phyloP scores from a whole-genome alignment of 1,284 basidiomycete genomes.

The Malassezia brasiliensis region DNA sequence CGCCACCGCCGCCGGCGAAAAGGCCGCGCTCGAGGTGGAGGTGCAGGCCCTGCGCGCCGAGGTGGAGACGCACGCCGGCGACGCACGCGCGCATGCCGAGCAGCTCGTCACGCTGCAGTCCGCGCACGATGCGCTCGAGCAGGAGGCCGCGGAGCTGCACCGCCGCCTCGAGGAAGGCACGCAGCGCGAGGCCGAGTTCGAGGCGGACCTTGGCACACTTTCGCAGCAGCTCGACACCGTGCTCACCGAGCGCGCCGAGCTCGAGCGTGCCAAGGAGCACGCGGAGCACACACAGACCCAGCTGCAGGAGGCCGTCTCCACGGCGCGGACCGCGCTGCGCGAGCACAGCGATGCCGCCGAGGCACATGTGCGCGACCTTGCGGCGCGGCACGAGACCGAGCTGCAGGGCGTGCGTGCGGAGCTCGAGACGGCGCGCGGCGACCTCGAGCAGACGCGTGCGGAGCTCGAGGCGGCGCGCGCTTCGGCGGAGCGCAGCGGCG shows the following conservation, averaged over 20 bases:
- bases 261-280: slow-evolving; percentile 48
- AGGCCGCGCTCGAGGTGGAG: slow-evolving; percentile 66
- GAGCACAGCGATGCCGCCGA: slow-evolving; percentile 12
- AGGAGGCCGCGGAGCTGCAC: slow-evolving; percentile 58
- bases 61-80: slow-evolving; percentile 57
- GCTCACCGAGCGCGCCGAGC: neutral
- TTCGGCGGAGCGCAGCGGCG: neutral
- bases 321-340: neutral
- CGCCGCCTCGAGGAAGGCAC: slow-evolving; percentile 15
- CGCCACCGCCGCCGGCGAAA: slow-evolving; percentile 61
- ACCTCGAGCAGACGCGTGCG: neutral
- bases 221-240: slow-evolving; percentile 42
- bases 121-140: slow-evolving; percentile 65
- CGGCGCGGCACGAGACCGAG: slow-evolving; percentile 13
- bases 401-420: slow-evolving; percentile 1
- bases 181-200: slow-evolving; percentile 10
- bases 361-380: slow-evolving; percentile 11
- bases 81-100: slow-evolving; percentile 66
- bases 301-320: slow-evolving; percentile 2
- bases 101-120: slow-evolving; percentile 62
- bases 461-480: neutral
- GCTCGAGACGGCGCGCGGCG: neutral
- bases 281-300: slow-evolving; percentile 31
- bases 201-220: slow-evolving; percentile 19
- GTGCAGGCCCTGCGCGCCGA: slow-evolving; percentile 66